phyloP scores from a whole-genome alignment of 2,329 filamentous ascomycete species.

The Penicillium brasilianum region DNA sequence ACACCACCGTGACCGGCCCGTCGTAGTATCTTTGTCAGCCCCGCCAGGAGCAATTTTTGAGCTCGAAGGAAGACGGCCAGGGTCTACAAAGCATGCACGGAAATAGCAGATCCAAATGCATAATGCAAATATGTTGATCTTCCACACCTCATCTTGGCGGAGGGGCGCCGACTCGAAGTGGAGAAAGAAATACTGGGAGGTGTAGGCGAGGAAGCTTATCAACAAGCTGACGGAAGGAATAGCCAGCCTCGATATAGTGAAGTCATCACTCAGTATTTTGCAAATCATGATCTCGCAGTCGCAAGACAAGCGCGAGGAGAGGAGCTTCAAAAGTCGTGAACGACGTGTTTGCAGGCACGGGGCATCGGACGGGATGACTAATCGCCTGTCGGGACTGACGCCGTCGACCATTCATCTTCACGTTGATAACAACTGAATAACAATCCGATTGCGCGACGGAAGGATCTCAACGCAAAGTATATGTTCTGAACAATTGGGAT shows the following conservation, averaged over 20 bases:
- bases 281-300: constrained; percentile 15
- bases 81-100: constrained; percentile 63
- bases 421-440: not conserved
- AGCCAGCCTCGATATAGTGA: constrained; percentile 51
- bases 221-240: constrained; percentile 59
- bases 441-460: not conserved
- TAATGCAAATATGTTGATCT: constrained; percentile 60
- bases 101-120: constrained; percentile 65
- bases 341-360: constrained; percentile 24
- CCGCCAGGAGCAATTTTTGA: constrained; percentile 39
- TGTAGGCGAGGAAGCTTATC: constrained; percentile 64
- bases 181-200: constrained; percentile 63
- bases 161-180: constrained; percentile 61
- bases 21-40: constrained; percentile 27
- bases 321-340: constrained; percentile 5
- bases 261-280: constrained; percentile 32
- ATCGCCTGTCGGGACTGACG: not conserved
- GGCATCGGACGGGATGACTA: constrained; percentile 22
- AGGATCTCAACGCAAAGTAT: not conserved
- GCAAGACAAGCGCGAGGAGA: constrained; percentile 3
- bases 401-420: not conserved
- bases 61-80: constrained; percentile 58
- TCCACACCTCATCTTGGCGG: constrained; percentile 53
- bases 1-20: constrained; percentile 59
- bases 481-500: not conserved